A percentile compares a stretch with the other conserved stretches of the same genome.
These are phyloP conservation scores for Coniochaeta sp. DNA, from an alignment of 2,329 filamentous ascomycete species.

Conservation along the genomic window DNA sequence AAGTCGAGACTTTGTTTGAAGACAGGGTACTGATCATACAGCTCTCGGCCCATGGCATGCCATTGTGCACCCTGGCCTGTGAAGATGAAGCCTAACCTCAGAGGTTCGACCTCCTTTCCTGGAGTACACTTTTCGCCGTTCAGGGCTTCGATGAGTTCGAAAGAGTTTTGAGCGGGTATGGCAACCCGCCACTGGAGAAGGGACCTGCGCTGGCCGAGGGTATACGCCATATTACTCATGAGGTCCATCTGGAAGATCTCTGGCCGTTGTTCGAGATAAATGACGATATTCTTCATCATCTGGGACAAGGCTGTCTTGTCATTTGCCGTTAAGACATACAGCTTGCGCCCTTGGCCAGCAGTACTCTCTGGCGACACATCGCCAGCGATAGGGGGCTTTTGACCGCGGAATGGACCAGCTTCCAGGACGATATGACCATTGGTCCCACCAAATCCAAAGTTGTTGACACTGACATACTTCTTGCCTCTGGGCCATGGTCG, in stretches of 20 bases:
- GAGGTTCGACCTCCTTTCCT: constrained; percentile 27
- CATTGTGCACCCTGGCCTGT: constrained; percentile 34
- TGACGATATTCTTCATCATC: constrained; percentile 29
- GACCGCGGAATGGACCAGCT: constrained; percentile 24
- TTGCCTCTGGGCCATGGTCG: constrained; percentile 40
- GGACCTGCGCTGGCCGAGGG: constrained; percentile 35
- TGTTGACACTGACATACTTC: constrained; percentile 42
- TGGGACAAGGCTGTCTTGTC: constrained; percentile 28
- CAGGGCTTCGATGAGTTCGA: constrained; percentile 35
- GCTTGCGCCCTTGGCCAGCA: constrained; percentile 20
- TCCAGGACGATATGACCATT: constrained; percentile 36
- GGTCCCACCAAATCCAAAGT: constrained; percentile 38
- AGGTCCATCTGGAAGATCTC: constrained; percentile 36
- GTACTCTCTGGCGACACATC: constrained; percentile 17
- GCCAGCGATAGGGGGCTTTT: constrained; percentile 15
- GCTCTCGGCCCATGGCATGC: constrained; percentile 33
- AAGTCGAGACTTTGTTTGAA: constrained; percentile 26
- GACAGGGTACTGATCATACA: constrained; percentile 28
- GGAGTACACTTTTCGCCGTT: constrained; percentile 27
- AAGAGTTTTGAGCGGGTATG: constrained; percentile 33
- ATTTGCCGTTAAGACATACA: constrained; percentile 36
- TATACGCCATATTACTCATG: constrained; percentile 40
- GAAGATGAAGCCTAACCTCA: constrained; percentile 31
- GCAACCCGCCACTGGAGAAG: constrained; percentile 35
- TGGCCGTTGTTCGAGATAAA: constrained; percentile 33